A percentile compares a stretch with the other conserved stretches of the same genome.
Conservation (phyloP, 2,329 filamentous ascomycete genomes). For the Xylariaceae sp. region DNA sequence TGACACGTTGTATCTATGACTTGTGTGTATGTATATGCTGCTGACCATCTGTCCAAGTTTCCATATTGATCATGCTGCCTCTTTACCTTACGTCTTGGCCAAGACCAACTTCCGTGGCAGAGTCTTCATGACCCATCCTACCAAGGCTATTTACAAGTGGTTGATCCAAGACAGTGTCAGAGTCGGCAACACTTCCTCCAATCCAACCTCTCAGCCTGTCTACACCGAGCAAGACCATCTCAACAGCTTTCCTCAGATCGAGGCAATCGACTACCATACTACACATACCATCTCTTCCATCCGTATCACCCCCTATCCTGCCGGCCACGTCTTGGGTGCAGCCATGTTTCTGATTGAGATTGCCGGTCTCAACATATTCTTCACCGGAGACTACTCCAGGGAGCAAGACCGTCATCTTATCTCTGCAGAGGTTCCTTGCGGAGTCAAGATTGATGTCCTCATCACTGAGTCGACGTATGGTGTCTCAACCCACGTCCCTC, state of each 20-base stretch:
- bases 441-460: constrained; percentile 88
- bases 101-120: constrained; percentile 97
- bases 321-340: constrained; percentile 94
- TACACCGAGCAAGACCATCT: constrained; percentile 96
- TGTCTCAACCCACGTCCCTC: constrained; percentile 87
- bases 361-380: constrained; percentile 91
- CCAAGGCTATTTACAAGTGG: constrained; percentile 99
- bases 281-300: constrained; percentile 97
- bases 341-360: constrained; percentile 99
- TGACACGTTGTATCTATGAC: constrained; percentile 1
- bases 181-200: constrained; percentile 69
- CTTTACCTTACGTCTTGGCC: constrained; percentile 92
- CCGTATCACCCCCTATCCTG: constrained; percentile 92
- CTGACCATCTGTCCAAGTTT: constrained; percentile 59
- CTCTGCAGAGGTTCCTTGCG: constrained; percentile 83
- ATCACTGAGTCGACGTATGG: constrained; percentile 98
- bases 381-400: constrained; percentile 95
- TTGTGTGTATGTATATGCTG: too few species aligned
- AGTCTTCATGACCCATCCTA: constrained; percentile 99
- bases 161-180: constrained; percentile 95
- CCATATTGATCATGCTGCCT: constrained; percentile 96
- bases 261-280: constrained; percentile 97
- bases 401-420: constrained; percentile 95
- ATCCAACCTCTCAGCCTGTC: constrained; percentile 65
- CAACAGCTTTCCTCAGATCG: constrained; percentile 88